These are phyloP conservation scores for Zymoseptoria tritici DNA, from an alignment of 2,329 filamentous ascomycete species.

Conservation along the genomic window DNA sequence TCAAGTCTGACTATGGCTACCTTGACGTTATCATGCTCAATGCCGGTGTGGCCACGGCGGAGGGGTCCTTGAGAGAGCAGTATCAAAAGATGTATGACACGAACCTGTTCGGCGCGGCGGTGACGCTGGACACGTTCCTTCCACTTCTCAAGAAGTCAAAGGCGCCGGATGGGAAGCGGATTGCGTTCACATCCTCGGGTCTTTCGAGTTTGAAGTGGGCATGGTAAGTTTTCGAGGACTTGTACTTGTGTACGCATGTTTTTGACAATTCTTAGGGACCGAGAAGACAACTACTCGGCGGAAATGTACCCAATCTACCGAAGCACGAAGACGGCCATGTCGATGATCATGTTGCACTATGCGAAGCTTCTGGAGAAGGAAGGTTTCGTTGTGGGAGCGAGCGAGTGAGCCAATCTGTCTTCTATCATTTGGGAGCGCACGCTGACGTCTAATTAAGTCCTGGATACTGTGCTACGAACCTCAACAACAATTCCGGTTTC, in stretches of 20 bases:
- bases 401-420: conserved; percentile 9
- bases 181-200: conserved; percentile 23
- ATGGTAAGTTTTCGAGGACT: background rate
- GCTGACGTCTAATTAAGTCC: conserved; percentile 2
- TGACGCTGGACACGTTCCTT: conserved; percentile 21
- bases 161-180: conserved; percentile 16
- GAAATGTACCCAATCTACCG: conserved; percentile 19
- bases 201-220: conserved; percentile 12
- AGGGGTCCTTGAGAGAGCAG: conserved; percentile 10
- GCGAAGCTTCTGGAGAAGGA: conserved; percentile 15
- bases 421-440: conserved; percentile 7
- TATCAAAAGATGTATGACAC: conserved; percentile 22
- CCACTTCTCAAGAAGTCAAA: conserved; percentile 21
- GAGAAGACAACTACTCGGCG: background rate
- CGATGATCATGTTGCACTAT: conserved; percentile 24
- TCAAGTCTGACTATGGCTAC: conserved; percentile 22
- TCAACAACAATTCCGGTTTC: conserved; percentile 20
- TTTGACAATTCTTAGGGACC: conserved; percentile 1
- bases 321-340: conserved; percentile 23
- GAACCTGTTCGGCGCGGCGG: conserved; percentile 23
- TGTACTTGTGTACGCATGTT: background rate
- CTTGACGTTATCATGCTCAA: conserved; percentile 34
- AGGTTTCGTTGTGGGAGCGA: conserved; percentile 22
- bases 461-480: conserved; percentile 20
- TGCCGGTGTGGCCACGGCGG: conserved; percentile 24